phyloP scores from a whole-genome alignment of 495 filamentous ascomycete species.

The Talaromyces trachyspermus region DNA sequence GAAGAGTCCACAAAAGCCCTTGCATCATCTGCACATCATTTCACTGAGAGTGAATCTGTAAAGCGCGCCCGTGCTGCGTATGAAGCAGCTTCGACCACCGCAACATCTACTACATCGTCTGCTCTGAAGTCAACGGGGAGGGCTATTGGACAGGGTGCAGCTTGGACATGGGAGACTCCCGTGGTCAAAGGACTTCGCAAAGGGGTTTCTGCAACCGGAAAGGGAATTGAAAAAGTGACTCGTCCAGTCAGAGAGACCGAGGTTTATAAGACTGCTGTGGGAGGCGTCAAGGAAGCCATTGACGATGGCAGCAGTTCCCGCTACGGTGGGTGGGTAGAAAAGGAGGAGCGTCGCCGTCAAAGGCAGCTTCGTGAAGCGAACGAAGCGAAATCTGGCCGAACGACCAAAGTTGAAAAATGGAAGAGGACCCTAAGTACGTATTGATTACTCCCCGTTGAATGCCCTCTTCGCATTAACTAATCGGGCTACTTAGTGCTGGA shows the following conservation, averaged over 20 bases:
- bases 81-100: constrained; percentile 69
- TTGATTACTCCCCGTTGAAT: background rate
- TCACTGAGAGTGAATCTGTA: constrained; percentile 91
- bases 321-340: constrained; percentile 94
- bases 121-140: constrained; percentile 79
- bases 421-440: constrained; percentile 82
- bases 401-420: constrained; percentile 43
- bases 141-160: constrained; percentile 78
- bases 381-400: constrained; percentile 44
- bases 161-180: constrained; percentile 94
- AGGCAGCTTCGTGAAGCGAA: constrained; percentile 66
- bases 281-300: constrained; percentile 85
- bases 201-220: constrained; percentile 75
- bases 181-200: constrained; percentile 88
- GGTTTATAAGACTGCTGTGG: constrained; percentile 65
- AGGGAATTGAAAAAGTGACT: constrained; percentile 85
- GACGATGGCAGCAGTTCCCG: constrained; percentile 94
- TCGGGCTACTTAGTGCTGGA: constrained; percentile 59
- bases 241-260: constrained; percentile 89
- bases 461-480: constrained; percentile 9
- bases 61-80: constrained; percentile 80
- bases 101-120: constrained; percentile 61
- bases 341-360: constrained; percentile 77
- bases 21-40: constrained; percentile 76
- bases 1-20: constrained; percentile 96